phyloP scores from a whole-genome alignment of 75 land plant genomes.

The Selaginella moellendorffii region DNA sequence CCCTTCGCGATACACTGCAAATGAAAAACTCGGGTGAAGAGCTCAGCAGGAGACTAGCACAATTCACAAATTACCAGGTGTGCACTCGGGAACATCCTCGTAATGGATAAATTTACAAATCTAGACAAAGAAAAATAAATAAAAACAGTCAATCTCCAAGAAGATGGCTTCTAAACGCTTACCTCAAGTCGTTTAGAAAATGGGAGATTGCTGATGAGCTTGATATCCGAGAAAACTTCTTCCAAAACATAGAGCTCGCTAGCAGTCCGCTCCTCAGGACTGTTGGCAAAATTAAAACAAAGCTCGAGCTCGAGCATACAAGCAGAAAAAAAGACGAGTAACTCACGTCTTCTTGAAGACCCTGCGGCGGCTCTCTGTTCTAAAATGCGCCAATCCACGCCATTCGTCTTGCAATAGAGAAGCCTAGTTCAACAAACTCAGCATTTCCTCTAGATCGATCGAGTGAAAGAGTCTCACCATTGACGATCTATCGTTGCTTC shows the following conservation, averaged over 20 bases:
- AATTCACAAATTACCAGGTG: constrained; percentile 12
- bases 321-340: not conserved
- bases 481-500: not conserved
- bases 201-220: constrained; percentile 21
- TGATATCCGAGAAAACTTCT: constrained; percentile 13
- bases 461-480: not conserved
- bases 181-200: constrained; percentile 23
- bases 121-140: constrained; percentile 4
- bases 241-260: constrained; percentile 24
- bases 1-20: constrained; percentile 21
- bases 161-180: constrained; percentile 6
- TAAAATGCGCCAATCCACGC: constrained; percentile 34
- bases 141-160: not conserved
- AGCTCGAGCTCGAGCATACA: not conserved
- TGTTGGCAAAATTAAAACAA: constrained; percentile 5
- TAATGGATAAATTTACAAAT: constrained; percentile 22
- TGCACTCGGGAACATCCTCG: constrained; percentile 11
- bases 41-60: not conserved
- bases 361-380: constrained; percentile 24
- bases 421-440: not conserved
- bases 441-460: not conserved
- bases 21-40: not conserved
- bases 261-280: constrained; percentile 18
- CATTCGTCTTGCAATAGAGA: constrained; percentile 9
- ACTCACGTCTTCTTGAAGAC: constrained; percentile 22